Evolutionary conservation across 148 eudicot genomes (phyloP).

Genomic region (Spergularia marina): DNA sequence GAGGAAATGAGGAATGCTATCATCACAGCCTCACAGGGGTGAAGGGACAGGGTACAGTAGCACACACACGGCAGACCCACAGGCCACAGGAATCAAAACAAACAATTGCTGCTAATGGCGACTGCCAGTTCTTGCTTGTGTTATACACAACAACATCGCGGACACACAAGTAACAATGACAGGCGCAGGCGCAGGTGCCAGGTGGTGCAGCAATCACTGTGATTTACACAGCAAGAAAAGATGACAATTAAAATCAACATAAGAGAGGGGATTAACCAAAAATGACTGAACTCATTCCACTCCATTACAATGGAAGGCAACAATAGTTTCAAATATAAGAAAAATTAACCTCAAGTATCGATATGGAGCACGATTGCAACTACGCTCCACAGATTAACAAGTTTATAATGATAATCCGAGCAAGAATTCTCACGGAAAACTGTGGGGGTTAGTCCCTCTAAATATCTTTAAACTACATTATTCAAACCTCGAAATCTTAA

Average conservation of each 20-base stretch:
- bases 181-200: too few relatives aligned
- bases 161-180: too few relatives aligned
- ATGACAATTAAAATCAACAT: neutral
- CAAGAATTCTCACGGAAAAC: constrained; percentile 32
- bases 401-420: constrained; percentile 20
- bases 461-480: constrained; percentile 23
- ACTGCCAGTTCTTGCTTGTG: too few relatives aligned
- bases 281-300: constrained; percentile 5
- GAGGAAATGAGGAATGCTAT: too few relatives aligned
- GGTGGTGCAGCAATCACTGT: neutral
- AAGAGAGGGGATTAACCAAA: neutral
- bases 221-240: neutral
- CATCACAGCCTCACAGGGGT: too few relatives aligned
- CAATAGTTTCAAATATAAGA: constrained; percentile 16
- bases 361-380: constrained; percentile 13
- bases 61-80: too few relatives aligned
- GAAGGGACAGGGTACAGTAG: too few relatives aligned
- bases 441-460: constrained; percentile 36
- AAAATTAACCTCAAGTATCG: constrained; percentile 21
- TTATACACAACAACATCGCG: too few relatives aligned
- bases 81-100: too few relatives aligned
- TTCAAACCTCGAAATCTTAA: constrained; percentile 18
- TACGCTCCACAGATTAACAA: constrained; percentile 11
- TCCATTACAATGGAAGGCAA: constrained; percentile 25
- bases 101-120: too few relatives aligned